These are phyloP conservation scores for Leucoagaricus sp. DNA, from an alignment of 1,284 basidiomycete genomes.

Conservation along the genomic window DNA sequence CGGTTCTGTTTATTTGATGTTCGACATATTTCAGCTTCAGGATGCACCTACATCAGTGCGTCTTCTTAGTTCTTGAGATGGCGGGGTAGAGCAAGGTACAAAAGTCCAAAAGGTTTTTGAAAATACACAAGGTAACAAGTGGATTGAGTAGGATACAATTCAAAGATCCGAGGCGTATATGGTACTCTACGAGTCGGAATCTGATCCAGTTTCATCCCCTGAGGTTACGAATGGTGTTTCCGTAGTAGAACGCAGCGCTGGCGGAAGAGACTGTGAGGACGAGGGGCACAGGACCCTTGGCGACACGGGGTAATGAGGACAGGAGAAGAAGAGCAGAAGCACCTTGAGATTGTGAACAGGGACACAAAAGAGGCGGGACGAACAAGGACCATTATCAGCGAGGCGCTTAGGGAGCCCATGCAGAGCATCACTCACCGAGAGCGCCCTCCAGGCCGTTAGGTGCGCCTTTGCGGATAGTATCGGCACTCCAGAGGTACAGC, in stretches of 20 bases:
- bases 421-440: conserved; percentile 54
- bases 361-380: background rate
- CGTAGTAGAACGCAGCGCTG: conserved; percentile 70
- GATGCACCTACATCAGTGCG: too few relatives aligned
- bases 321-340: conserved; percentile 77
- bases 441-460: conserved; percentile 76
- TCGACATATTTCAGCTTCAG: too few relatives aligned
- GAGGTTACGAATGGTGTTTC: conserved; percentile 57
- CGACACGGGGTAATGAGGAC: conserved; percentile 75
- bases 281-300: conserved; percentile 79
- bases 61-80: too few relatives aligned
- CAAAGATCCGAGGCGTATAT: too few relatives aligned
- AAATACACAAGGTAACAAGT: too few relatives aligned
- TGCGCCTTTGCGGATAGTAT: conserved; percentile 71
- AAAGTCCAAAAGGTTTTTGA: too few relatives aligned
- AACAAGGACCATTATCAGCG: background rate
- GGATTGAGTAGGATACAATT: too few relatives aligned
- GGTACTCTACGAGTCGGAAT: too few relatives aligned
- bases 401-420: background rate
- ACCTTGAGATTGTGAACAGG: conserved; percentile 38
- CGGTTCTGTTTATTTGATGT: too few relatives aligned
- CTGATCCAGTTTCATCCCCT: conserved; percentile 25
- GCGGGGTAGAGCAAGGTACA: too few relatives aligned
- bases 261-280: conserved; percentile 66
- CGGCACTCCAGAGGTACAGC: conserved; percentile 75